phyloP scores from a whole-genome alignment of 208 protist species.

The Leishmania aethiopica region DNA sequence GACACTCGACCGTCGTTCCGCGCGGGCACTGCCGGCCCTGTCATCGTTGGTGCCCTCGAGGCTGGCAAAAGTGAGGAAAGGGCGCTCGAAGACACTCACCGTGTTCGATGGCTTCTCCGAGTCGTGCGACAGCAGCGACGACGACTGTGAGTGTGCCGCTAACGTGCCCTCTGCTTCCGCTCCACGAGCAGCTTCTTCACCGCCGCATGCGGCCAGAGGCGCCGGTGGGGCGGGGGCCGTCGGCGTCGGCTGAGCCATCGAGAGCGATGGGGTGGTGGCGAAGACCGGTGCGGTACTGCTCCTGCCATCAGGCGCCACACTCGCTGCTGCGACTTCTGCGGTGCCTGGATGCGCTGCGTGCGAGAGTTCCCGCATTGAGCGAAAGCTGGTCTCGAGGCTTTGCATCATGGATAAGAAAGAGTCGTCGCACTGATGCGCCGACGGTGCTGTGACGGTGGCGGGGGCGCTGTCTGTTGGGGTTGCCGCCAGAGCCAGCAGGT shows the following conservation, averaged over 20 bases:
- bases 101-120: neutral
- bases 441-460: neutral
- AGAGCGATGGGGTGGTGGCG: neutral
- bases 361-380: neutral
- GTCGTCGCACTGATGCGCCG: neutral
- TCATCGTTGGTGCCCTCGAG: too few relatives aligned
- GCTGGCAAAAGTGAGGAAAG: too few relatives aligned
- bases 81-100: neutral
- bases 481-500: neutral
- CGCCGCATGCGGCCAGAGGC: too few relatives aligned
- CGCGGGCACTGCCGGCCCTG: too few relatives aligned
- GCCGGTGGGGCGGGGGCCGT: neutral
- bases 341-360: neutral
- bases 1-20: too few relatives aligned
- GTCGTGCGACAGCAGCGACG: neutral
- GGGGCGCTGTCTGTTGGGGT: neutral
- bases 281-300: neutral
- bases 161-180: neutral
- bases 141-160: neutral
- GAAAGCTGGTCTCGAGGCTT: constrained; percentile 18
- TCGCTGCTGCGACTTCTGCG: neutral
- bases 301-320: neutral
- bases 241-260: neutral
- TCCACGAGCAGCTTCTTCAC: too few relatives aligned
- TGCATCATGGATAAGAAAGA: constrained; percentile 3